Percentiles rank a stretch among this genome's conserved stretches.
Conservation (phyloP, 495 filamentous ascomycete genomes). For the Ramalina intermedia region DNA sequence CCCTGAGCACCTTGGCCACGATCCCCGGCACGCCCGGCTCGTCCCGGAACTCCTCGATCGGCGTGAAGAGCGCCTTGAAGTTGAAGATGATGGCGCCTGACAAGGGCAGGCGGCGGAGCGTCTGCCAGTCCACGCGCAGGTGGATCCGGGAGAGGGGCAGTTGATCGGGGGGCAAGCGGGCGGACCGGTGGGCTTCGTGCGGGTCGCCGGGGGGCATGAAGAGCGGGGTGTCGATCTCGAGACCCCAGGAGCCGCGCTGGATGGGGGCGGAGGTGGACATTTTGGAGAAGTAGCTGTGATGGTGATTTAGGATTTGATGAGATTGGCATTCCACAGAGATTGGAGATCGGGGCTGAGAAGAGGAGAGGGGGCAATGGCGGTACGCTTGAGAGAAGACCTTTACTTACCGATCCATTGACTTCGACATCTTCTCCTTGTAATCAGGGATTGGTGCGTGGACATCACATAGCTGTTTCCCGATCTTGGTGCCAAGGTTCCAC, state of each 20-base stretch:
- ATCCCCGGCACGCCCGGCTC: slow-evolving; percentile 64
- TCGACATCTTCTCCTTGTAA: slow-evolving; percentile 82
- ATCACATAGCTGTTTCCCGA: slow-evolving; percentile 54
- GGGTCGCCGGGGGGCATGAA: slow-evolving; percentile 68
- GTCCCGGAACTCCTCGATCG: slow-evolving; percentile 52
- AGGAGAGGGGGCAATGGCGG: neutral
- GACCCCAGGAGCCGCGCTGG: slow-evolving; percentile 76
- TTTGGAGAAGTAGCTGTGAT: slow-evolving; percentile 62
- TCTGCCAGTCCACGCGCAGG: slow-evolving; percentile 89
- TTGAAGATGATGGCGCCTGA: slow-evolving; percentile 71
- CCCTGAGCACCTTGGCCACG: slow-evolving; percentile 48
- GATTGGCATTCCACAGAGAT: no score
- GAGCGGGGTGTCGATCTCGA: slow-evolving; percentile 64
- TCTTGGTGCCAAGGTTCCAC: slow-evolving; percentile 66
- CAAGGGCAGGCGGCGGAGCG: slow-evolving; percentile 65
- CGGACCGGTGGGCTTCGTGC: slow-evolving; percentile 40
- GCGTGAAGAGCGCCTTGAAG: slow-evolving; percentile 83
- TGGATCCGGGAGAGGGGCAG: slow-evolving; percentile 46
- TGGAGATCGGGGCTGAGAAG: neutral
- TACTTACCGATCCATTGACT: slow-evolving; percentile 66
- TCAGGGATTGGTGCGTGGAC: slow-evolving; percentile 74
- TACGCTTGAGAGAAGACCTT: neutral
- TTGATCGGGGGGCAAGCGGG: slow-evolving; percentile 34
- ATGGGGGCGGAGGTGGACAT: slow-evolving; percentile 63
- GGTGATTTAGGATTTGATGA: neutral